phyloP scores from a whole-genome alignment of 208 protist genomes.

The Trypanosoma brucei region DNA sequence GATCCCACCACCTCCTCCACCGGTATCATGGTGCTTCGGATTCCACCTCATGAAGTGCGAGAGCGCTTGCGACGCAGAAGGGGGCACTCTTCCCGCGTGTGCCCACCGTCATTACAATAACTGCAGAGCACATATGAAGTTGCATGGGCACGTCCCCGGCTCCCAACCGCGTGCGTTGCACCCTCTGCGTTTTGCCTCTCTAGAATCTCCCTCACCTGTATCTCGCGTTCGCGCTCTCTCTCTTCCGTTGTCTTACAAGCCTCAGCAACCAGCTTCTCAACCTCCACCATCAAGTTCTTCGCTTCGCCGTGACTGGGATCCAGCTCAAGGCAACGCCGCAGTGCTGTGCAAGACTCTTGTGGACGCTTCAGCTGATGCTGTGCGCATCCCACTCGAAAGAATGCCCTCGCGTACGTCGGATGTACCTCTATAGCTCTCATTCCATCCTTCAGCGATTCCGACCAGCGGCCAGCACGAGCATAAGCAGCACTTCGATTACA shows the following conservation, averaged over 20 bases:
- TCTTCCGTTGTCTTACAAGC: conserved; percentile 42
- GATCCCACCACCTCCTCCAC: too few species aligned
- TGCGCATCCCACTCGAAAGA: conserved; percentile 63
- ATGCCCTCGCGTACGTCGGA: conserved; percentile 63
- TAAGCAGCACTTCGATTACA: conserved; percentile 76
- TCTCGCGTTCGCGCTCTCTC: conserved; percentile 34
- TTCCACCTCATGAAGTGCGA: conserved; percentile 16
- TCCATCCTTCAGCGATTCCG: conserved; percentile 61
- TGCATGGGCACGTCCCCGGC: conserved; percentile 35
- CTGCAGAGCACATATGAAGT: conserved; percentile 69
- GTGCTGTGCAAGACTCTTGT: conserved; percentile 40
- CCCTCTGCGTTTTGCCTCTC: conserved; percentile 30
- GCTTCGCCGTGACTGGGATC: conserved; percentile 56
- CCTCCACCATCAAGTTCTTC: conserved; percentile 30
- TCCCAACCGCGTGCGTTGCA: conserved; percentile 2
- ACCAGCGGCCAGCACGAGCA: conserved; percentile 35
- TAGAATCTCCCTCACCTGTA: conserved; percentile 29
- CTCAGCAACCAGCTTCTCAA: conserved; percentile 35
- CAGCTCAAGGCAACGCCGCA: conserved; percentile 46
- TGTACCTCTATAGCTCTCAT: conserved; percentile 36
- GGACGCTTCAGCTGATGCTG: conserved; percentile 44
- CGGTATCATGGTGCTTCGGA: not conserved
- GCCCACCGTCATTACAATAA: conserved; percentile 80
- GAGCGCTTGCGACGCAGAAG: conserved; percentile 60
- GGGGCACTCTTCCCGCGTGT: conserved; percentile 67